phyloP scores from a whole-genome alignment of 2,329 filamentous ascomycete genomes.

The Pseudogymnoascus pannorum region DNA sequence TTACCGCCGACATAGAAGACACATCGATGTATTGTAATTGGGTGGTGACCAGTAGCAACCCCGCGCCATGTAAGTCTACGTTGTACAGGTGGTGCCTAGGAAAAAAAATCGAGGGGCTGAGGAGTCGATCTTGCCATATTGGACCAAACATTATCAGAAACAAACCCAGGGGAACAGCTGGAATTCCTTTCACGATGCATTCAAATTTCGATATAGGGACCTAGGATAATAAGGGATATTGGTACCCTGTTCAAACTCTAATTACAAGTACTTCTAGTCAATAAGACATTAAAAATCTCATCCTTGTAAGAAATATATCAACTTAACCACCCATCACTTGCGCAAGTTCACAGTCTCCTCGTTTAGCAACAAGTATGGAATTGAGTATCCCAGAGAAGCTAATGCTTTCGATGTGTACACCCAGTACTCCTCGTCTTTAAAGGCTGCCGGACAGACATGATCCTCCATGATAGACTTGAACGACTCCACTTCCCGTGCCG shows the following conservation, averaged over 20 bases:
- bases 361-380: constrained; percentile 23
- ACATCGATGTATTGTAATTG: background rate
- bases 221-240: background rate
- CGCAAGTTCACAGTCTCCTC: constrained; percentile 24
- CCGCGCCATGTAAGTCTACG: background rate
- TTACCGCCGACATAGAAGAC: background rate
- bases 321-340: constrained; percentile 12
- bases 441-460: constrained; percentile 21
- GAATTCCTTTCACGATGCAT: background rate
- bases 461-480: constrained; percentile 23
- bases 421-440: constrained; percentile 28
- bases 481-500: constrained; percentile 16
- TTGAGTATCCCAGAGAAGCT: constrained; percentile 23
- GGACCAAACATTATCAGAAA: background rate
- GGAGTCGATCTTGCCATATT: constrained; percentile 4
- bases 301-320: background rate
- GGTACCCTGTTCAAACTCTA: constrained; percentile 5
- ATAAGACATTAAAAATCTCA: background rate
- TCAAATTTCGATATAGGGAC: background rate
- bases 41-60: background rate
- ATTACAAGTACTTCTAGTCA: background rate
- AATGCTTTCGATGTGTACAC: constrained; percentile 24
- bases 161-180: background rate
- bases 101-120: background rate
- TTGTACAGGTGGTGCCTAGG: background rate